These are phyloP conservation scores for Aristolochia contorta DNA, from an alignment of 164 flowering plant genomes.

Conservation along the genomic window DNA sequence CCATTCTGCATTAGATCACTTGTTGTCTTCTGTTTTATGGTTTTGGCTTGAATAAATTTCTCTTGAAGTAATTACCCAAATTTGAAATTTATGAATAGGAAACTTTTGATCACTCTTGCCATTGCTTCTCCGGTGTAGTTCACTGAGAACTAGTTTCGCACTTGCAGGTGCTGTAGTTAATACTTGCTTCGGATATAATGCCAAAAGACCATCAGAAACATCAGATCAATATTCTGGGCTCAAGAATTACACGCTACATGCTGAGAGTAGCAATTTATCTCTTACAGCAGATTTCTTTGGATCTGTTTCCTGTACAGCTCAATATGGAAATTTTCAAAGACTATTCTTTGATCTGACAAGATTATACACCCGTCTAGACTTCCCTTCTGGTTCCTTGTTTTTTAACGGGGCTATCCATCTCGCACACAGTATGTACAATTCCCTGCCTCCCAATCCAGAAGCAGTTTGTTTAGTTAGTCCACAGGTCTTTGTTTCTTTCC, in stretches of 20 bases:
- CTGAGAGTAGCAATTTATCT: constrained; percentile 30
- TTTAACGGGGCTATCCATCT: constrained; percentile 40
- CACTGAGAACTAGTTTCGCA: neutral
- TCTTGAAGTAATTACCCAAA: no score
- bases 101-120: neutral
- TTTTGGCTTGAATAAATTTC: no score
- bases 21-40: no score
- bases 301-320: constrained; percentile 61
- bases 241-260: constrained; percentile 22
- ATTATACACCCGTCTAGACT: constrained; percentile 51
- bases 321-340: constrained; percentile 83
- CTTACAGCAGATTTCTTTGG: constrained; percentile 67
- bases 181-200: constrained; percentile 46
- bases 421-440: constrained; percentile 40
- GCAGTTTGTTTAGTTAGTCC: constrained; percentile 55
- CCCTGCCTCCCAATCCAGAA: constrained; percentile 31
- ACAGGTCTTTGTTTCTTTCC: constrained; percentile 50
- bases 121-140: neutral
- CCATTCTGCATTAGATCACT: no score
- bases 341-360: constrained; percentile 68
- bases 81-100: neutral
- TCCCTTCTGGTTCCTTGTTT: constrained; percentile 62
- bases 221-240: constrained; percentile 19
- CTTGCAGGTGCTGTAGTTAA: constrained; percentile 50
- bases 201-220: constrained; percentile 21